Conservation (phyloP, 257 asterid genomes). For the Forsythia suspensa region DNA sequence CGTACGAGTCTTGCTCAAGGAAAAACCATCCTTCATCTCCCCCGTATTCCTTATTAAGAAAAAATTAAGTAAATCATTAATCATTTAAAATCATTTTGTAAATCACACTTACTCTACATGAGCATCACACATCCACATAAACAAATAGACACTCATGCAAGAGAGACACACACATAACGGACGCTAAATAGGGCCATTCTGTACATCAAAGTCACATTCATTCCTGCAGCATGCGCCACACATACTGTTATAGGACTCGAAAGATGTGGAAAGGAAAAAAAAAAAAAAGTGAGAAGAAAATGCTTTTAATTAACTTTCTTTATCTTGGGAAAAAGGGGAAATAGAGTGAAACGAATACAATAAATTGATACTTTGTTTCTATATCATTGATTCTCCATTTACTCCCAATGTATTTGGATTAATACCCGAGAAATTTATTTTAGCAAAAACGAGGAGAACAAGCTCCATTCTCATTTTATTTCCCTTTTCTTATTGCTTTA, state of each 20-base stretch:
- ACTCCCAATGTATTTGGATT: background rate
- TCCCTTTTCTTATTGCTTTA: background rate
- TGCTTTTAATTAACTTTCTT: no score
- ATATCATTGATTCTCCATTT: background rate
- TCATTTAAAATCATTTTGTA: background rate
- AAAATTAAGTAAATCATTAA: background rate
- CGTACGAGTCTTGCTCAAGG: conserved; percentile 44
- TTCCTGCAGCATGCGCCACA: no score
- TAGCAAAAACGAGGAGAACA: background rate
- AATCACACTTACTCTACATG: background rate
- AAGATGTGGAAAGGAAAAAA: no score
- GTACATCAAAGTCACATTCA: no score
- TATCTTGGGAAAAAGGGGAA: no score
- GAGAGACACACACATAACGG: no score
- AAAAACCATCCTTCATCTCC: conserved; percentile 48
- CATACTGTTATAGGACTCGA: no score
- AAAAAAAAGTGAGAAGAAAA: no score
- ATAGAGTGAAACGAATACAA: background rate
- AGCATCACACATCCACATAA: background rate
- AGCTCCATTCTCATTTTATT: background rate
- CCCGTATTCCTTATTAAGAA: conserved; percentile 37
- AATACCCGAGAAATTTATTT: background rate
- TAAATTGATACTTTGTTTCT: background rate
- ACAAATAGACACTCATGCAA: no score
- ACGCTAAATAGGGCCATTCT: no score